Evolutionary conservation across 2,329 filamentous ascomycete species (phyloP).

Genomic region (Hypoxylon sp.): DNA sequence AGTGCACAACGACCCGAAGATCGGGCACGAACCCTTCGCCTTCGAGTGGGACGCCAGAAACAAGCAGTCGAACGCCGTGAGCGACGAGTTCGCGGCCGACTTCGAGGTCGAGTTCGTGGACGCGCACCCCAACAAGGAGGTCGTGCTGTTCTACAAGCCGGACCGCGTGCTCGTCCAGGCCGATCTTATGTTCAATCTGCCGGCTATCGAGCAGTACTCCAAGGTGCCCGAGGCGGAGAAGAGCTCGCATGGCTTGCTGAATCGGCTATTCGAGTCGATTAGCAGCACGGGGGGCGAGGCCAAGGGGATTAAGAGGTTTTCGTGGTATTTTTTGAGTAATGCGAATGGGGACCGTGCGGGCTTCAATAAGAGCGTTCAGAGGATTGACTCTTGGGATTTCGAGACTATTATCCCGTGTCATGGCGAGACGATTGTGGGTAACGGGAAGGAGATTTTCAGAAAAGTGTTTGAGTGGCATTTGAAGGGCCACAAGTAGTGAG

Average conservation of each 20-base stretch:
- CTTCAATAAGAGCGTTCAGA: slow-evolving; percentile 78
- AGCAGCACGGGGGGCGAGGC: slow-evolving; percentile 75
- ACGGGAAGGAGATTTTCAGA: slow-evolving; percentile 81
- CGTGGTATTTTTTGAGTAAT: slow-evolving; percentile 80
- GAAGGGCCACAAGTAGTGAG: slow-evolving; percentile 57
- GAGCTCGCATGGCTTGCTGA: slow-evolving; percentile 57
- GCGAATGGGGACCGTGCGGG: slow-evolving; percentile 70
- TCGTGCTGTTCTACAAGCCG: slow-evolving; percentile 88
- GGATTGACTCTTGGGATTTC: slow-evolving; percentile 87
- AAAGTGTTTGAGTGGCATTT: slow-evolving; percentile 90
- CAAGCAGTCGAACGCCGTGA: slow-evolving; percentile 67
- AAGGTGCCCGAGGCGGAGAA: slow-evolving; percentile 66
- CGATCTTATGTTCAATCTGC: slow-evolving; percentile 93
- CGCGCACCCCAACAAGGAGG: slow-evolving; percentile 84
- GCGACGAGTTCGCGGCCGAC: slow-evolving; percentile 85
- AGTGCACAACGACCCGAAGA: slow-evolving; percentile 68
- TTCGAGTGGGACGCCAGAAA: slow-evolving; percentile 76
- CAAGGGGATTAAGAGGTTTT: slow-evolving; percentile 83
- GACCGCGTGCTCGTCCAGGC: slow-evolving; percentile 86
- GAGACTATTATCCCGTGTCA: slow-evolving; percentile 90
- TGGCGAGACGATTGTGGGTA: slow-evolving; percentile 85
- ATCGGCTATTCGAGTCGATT: slow-evolving; percentile 65
- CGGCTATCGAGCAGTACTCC: slow-evolving; percentile 87
- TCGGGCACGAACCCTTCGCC: slow-evolving; percentile 71
- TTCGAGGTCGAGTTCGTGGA: slow-evolving; percentile 90